A percentile compares a stretch with the other conserved stretches of the same genome.
phyloP scores from a whole-genome alignment of 495 filamentous ascomycete species.

The Neurospora terricola region DNA sequence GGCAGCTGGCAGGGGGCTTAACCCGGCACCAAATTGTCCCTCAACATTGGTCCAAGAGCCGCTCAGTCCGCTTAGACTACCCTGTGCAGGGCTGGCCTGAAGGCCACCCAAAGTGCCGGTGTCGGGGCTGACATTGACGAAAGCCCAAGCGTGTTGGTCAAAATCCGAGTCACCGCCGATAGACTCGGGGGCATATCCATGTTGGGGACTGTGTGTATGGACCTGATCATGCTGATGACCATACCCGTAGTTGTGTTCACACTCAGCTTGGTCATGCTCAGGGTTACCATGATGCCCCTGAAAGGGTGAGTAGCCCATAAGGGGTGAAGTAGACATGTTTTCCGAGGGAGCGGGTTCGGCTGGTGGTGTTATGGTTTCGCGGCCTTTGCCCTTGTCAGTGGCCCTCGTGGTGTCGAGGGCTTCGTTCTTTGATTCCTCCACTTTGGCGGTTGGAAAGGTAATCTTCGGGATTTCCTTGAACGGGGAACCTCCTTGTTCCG shows the following conservation, averaged over 20 bases:
- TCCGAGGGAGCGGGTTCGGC: neutral
- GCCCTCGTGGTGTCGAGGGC: neutral
- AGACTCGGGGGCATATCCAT: neutral
- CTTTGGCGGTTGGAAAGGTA: neutral
- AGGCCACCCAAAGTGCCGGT: neutral
- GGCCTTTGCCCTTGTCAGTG: neutral
- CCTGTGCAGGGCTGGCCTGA: neutral
- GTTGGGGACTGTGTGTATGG: conserved; percentile 26
- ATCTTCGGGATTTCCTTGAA: neutral
- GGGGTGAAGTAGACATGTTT: neutral
- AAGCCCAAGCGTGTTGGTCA: neutral
- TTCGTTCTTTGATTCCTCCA: neutral
- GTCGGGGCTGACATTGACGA: neutral
- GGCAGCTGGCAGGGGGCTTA: neutral
- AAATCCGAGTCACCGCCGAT: neutral
- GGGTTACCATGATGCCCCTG: neutral
- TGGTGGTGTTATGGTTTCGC: neutral
- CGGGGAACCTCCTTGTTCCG: neutral
- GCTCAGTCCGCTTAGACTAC: neutral
- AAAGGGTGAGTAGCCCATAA: neutral
- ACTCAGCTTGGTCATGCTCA: neutral
- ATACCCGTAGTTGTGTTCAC: neutral
- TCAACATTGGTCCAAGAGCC: neutral
- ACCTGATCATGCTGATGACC: conserved; percentile 7
- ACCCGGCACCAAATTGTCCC: conserved; percentile 1